Percentiles rank a stretch among this genome's conserved stretches.
Evolutionary conservation across 1,139 yeast genomes (phyloP).

Genomic region (Blastobotrys malaysiensis): DNA sequence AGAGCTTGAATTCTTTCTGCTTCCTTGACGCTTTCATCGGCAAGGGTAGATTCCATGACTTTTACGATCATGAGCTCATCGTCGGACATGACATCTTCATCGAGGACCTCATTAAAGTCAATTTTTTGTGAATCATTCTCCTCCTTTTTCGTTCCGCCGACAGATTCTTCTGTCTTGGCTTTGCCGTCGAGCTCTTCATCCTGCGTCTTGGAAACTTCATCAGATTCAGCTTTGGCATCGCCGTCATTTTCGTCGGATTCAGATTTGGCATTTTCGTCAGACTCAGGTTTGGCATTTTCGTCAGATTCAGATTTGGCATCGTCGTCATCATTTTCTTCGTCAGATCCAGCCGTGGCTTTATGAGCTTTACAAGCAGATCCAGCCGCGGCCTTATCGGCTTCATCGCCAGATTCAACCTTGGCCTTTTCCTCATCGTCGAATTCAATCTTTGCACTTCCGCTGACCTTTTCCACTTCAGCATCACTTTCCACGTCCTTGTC

Average conservation of each 20-base stretch:
- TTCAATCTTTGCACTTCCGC: slow-evolving; percentile 2
- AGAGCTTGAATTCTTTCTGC: not conserved
- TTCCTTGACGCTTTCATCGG: not conserved
- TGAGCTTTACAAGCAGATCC: too few relatives aligned
- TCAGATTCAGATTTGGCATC: too few relatives aligned
- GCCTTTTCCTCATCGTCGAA: slow-evolving; percentile 18
- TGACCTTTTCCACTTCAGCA: slow-evolving; percentile 10
- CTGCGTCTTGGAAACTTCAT: slow-evolving; percentile 8
- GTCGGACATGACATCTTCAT: slow-evolving; percentile 12
- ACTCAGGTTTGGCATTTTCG: too few relatives aligned
- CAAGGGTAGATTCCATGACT: not conserved
- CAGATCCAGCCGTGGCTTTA: too few relatives aligned
- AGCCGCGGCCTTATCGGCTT: not conserved
- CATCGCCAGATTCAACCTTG: not conserved
- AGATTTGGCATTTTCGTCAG: too few relatives aligned
- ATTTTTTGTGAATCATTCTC: not conserved
- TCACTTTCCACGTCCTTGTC: slow-evolving; percentile 16
- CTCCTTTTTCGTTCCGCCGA: not conserved
- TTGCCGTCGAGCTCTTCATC: slow-evolving; percentile 4
- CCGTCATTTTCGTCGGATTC: too few relatives aligned
- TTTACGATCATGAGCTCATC: slow-evolving; percentile 10
- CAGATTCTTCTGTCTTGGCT: slow-evolving; percentile 1
- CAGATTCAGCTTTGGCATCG: too few relatives aligned
- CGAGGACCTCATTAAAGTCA: not conserved
- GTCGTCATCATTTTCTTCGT: too few relatives aligned